Evolutionary conservation across 257 asterid species (phyloP), one percentile per base, ranked within the genome.

Genomic region (Solanum medicagineum): DNA sequence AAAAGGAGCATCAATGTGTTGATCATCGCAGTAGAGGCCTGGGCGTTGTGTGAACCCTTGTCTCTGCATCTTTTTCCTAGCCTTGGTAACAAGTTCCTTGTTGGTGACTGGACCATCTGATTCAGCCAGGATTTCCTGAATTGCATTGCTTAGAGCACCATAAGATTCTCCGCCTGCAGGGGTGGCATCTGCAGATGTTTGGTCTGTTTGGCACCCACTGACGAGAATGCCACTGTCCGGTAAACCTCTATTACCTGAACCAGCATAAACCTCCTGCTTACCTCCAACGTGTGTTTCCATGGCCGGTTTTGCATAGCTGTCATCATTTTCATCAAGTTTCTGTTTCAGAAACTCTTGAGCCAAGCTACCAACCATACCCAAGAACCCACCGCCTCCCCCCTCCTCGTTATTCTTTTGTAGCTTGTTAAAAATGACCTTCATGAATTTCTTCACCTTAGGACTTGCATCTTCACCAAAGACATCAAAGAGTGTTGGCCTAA

Each of bases 401-500:
- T 83, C 95, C 26, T 89, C 86, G 4, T 66, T 86, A 2, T 84
- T 74, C 44, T 87, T 89, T 71, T 93, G 89, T 10, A 96, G 93
- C 80, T 94, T 96, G 87, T 85, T 86, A 69, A 96, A 83, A 65
- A 96, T 94, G 84, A 96, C 91, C 14, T 95, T 96, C 99, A 96
- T 96, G 89, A 96, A 96, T 87, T 96, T 95, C 90, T 96, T 94
- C 24, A 95, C 99, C 91, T 95, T 96, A 75, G 99, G 99, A 90
- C 97, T 96, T 2, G 99, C 84, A 80, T 96, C 99, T 6, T 96
- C 98, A 2, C 99, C 98, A 20, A 96, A 96, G 13, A 91, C 90
- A 19, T 94, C 98, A 60, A 94, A 96, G 24, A 96, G 96, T 4
- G 99, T 91, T 6, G 98, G 99, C 80, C 99, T 89, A 63, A 95